A percentile compares a stretch with the other conserved stretches of the same genome.
These are phyloP conservation scores for Phytophthora tubulina DNA, from an alignment of 352 stramenopile genomes.

Conservation along the genomic window DNA sequence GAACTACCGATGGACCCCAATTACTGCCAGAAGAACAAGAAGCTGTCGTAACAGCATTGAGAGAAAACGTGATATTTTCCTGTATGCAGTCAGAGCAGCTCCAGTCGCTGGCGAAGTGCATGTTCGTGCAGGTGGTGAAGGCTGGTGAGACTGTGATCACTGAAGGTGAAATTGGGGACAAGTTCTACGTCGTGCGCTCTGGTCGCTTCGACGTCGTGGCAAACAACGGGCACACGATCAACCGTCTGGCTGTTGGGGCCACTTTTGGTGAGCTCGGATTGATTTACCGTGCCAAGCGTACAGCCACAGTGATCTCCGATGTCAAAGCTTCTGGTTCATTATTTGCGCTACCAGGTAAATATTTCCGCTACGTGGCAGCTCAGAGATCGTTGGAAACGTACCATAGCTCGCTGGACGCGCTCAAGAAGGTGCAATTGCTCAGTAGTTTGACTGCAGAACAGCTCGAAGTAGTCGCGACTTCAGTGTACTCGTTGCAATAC, in stretches of 20 bases:
- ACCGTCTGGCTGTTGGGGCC: constrained; percentile 43
- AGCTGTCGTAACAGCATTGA: constrained; percentile 66
- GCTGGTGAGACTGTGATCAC: constrained; percentile 79
- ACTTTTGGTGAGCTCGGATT: constrained; percentile 70
- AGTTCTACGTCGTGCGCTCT: constrained; percentile 76
- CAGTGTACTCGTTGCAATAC: constrained; percentile 58
- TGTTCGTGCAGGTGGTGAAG: constrained; percentile 82
- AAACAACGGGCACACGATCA: constrained; percentile 52
- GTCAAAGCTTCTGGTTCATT: constrained; percentile 46
- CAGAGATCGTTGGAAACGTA: constrained; percentile 55
- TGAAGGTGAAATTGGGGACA: constrained; percentile 82
- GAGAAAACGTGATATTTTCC: constrained; percentile 83
- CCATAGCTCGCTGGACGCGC: constrained; percentile 55
- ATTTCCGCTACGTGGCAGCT: constrained; percentile 61
- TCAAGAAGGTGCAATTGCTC: constrained; percentile 57
- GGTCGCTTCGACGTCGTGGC: constrained; percentile 63
- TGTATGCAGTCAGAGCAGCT: constrained; percentile 82
- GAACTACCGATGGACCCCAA: constrained; percentile 35
- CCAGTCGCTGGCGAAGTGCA: constrained; percentile 69
- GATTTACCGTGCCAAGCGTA: constrained; percentile 64
- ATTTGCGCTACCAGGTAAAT: constrained; percentile 58
- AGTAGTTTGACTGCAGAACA: constrained; percentile 55
- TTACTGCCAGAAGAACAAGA: constrained; percentile 43
- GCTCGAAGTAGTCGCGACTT: constrained; percentile 52
- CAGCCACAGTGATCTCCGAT: constrained; percentile 54